Evolutionary conservation across 2,329 filamentous ascomycete species (phyloP).

Genomic region (Chaetomiaceae sp.): DNA sequence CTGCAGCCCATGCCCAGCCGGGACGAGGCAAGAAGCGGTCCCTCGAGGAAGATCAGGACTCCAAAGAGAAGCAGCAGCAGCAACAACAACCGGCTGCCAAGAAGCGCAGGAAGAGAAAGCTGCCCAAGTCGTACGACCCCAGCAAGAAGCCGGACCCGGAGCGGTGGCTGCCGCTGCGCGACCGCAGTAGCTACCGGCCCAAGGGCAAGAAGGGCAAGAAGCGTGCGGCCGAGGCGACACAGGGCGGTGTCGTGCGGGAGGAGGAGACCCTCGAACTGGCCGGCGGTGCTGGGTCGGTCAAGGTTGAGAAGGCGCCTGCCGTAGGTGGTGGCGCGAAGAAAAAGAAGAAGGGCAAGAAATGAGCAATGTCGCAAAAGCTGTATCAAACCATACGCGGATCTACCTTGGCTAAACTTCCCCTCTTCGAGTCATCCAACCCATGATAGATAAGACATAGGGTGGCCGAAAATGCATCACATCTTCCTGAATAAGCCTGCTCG

Average conservation of each 20-base stretch:
- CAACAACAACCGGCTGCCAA: slow-evolving; percentile 37
- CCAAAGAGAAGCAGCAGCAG: slow-evolving; percentile 30
- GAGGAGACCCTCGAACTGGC: slow-evolving; percentile 62
- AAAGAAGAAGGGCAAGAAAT: slow-evolving; percentile 47
- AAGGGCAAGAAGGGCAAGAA: slow-evolving; percentile 92
- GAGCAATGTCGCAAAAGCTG: too few relatives aligned
- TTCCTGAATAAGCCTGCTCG: slow-evolving; percentile 11
- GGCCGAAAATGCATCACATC: not conserved
- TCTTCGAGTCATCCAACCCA: too few relatives aligned
- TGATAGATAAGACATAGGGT: not conserved
- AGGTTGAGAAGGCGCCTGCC: slow-evolving; percentile 54
- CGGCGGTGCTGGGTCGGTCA: slow-evolving; percentile 58
- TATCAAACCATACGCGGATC: too few relatives aligned
- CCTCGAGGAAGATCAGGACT: slow-evolving; percentile 34
- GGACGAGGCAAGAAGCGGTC: slow-evolving; percentile 39
- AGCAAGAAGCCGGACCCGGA: slow-evolving; percentile 82
- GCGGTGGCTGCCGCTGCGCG: slow-evolving; percentile 85
- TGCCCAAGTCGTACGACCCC: slow-evolving; percentile 71
- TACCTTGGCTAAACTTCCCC: too few relatives aligned
- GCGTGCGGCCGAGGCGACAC: slow-evolving; percentile 71
- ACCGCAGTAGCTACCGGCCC: slow-evolving; percentile 81
- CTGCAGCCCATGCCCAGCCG: slow-evolving; percentile 33
- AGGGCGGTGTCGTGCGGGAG: slow-evolving; percentile 77
- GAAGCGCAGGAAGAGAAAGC: slow-evolving; percentile 52
- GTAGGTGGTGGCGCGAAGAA: slow-evolving; percentile 28